These are phyloP conservation scores for Calocybe cyanea DNA, from an alignment of 768 basidiomycete genomes.

Conservation along the genomic window DNA sequence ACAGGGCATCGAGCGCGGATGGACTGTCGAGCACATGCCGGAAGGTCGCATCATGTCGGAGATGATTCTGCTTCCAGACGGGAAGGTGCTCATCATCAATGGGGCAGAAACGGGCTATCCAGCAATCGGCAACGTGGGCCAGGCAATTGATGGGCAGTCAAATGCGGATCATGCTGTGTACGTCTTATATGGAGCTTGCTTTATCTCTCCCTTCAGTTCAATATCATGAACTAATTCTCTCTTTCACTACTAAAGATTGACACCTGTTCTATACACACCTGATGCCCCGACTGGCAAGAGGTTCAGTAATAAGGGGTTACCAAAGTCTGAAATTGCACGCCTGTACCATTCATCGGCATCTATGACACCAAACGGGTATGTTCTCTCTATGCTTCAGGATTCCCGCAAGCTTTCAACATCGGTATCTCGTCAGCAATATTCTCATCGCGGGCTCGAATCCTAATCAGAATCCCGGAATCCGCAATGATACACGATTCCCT, in stretches of 20 bases:
- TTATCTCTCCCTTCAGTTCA: background rate
- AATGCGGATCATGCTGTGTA: conserved; percentile 25
- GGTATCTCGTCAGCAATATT: conserved; percentile 10
- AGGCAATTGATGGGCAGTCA: conserved; percentile 18
- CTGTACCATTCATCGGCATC: conserved; percentile 61
- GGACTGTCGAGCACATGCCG: too few species aligned
- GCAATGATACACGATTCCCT: conserved; percentile 8
- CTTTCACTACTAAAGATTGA: conserved; percentile 30
- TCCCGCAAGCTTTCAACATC: background rate
- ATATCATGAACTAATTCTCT: too few species aligned
- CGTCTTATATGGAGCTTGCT: conserved; percentile 1
- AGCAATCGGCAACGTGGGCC: conserved; percentile 29
- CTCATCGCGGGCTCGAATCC: conserved; percentile 41
- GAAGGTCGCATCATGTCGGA: too few species aligned
- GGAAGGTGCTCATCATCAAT: too few species aligned
- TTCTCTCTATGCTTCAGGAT: conserved; percentile 25
- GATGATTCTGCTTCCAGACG: too few species aligned
- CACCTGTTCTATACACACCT: conserved; percentile 47
- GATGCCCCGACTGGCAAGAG: conserved; percentile 35
- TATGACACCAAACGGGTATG: conserved; percentile 48
- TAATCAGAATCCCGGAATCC: conserved; percentile 20
- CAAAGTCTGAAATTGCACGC: conserved; percentile 40
- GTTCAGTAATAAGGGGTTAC: conserved; percentile 42
- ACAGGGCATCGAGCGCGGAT: too few species aligned
- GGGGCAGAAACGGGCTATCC: conserved; percentile 39